Conservation (phyloP, 768 basidiomycete species). For the Suillus occidentalis region DNA sequence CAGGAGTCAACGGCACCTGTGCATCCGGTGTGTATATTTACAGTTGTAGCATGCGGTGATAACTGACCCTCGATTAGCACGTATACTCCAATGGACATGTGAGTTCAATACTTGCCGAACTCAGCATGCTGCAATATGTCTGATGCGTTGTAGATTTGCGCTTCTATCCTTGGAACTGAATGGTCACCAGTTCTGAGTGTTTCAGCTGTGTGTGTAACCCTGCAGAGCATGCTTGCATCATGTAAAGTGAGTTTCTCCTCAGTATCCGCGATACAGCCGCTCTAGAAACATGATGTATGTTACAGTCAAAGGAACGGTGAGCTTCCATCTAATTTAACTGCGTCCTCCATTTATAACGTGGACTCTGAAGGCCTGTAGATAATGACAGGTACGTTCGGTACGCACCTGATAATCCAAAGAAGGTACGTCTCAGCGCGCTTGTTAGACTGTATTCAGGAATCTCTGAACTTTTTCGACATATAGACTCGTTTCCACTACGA, state of each 20-base stretch:
- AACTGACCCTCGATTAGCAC: constrained; percentile 48
- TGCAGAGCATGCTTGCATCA: constrained; percentile 91
- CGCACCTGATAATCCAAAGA: constrained; percentile 86
- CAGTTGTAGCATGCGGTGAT: constrained; percentile 3
- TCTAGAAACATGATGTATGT: neutral
- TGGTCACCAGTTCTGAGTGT: constrained; percentile 91
- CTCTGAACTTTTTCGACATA: constrained; percentile 15
- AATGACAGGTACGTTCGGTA: constrained; percentile 80
- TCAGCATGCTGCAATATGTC: constrained; percentile 14
- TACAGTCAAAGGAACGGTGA: constrained; percentile 64
- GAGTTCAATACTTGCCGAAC: constrained; percentile 23
- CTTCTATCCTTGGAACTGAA: constrained; percentile 84
- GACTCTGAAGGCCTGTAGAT: constrained; percentile 60
- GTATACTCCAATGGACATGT: constrained; percentile 90
- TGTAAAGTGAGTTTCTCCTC: constrained; percentile 64
- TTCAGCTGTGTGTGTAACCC: constrained; percentile 75
- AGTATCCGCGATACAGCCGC: neutral
- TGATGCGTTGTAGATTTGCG: constrained; percentile 65
- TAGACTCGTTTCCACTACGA: constrained; percentile 84
- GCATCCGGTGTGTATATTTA: constrained; percentile 63
- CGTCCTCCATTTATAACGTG: constrained; percentile 8
- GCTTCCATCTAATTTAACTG: constrained; percentile 18
- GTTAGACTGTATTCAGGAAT: neutral
- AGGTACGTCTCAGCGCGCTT: constrained; percentile 45
- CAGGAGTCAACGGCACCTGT: constrained; percentile 65